Percentiles rank a stretch among this genome's conserved stretches.
Conservation (phyloP, 1,284 basidiomycete genomes). For the Apiotrichum gamsii region DNA sequence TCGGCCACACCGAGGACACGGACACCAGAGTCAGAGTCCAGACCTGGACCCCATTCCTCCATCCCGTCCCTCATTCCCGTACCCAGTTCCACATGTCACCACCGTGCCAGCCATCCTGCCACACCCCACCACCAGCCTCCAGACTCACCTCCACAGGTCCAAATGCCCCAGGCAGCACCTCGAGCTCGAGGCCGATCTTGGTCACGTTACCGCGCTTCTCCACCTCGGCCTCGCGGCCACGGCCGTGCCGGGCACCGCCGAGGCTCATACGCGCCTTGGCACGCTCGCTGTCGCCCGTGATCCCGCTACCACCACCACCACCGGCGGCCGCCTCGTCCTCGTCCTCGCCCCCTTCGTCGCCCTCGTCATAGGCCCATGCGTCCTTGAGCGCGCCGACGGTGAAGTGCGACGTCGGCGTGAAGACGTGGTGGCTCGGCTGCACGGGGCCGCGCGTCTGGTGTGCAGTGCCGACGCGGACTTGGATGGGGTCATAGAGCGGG, state of each 20-base stretch:
- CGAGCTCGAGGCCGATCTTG: constrained; percentile 55
- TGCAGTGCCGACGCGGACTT: constrained; percentile 61
- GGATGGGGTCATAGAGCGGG: constrained; percentile 87
- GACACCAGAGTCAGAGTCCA: no score
- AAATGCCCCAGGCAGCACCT: constrained; percentile 16
- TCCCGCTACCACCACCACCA: constrained; percentile 21
- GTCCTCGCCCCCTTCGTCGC: constrained; percentile 67
- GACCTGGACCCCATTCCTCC: no score
- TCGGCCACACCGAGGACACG: no score
- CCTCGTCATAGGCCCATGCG: constrained; percentile 87
- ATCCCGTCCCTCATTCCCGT: no score
- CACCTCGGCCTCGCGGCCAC: constrained; percentile 41
- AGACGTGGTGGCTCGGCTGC: constrained; percentile 46
- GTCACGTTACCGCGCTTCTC: constrained; percentile 70
- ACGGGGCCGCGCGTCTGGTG: constrained; percentile 54
- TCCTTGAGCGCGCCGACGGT: constrained; percentile 81
- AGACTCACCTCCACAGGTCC: constrained; percentile 23
- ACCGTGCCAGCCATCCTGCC: no score
- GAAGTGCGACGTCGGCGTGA: constrained; percentile 67
- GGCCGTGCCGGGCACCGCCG: constrained; percentile 36
- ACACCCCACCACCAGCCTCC: no score
- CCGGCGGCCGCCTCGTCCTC: constrained; percentile 33
- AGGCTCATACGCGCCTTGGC: constrained; percentile 29
- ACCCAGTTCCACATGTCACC: no score
- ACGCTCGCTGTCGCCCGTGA: constrained; percentile 1